A percentile compares a stretch with the other conserved stretches of the same genome.
These are phyloP conservation scores for Chloris gayana DNA, from an alignment of 176 grass and related monocot species.

Conservation along the genomic window DNA sequence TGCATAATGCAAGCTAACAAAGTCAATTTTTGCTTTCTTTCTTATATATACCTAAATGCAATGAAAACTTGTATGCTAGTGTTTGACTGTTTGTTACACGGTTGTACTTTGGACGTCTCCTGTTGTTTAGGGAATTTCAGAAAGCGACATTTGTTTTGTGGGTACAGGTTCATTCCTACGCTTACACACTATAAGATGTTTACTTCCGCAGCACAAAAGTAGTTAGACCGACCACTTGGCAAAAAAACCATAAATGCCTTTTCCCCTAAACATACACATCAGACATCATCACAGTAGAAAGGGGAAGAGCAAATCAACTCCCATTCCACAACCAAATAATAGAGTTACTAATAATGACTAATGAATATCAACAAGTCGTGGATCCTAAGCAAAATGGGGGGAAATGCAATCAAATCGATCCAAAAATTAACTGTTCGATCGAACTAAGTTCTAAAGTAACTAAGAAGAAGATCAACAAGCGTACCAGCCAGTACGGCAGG, in stretches of 20 bases:
- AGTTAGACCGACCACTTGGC: conserved; percentile 16
- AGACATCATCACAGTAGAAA: not conserved
- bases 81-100: not conserved
- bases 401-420: not conserved
- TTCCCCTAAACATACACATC: not conserved
- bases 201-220: conserved; percentile 24
- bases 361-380: not conserved
- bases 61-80: conserved; percentile 12
- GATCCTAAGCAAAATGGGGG: not conserved
- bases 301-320: conserved; percentile 23
- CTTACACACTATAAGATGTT: not conserved
- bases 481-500: conserved; percentile 86
- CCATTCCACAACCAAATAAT: not conserved
- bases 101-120: not conserved
- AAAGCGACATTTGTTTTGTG: conserved; percentile 14
- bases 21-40: conserved; percentile 12
- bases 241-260: not conserved
- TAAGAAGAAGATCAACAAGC: not conserved
- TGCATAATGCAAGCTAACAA: not conserved
- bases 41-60: not conserved
- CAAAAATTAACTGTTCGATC: not conserved
- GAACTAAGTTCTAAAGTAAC: not conserved
- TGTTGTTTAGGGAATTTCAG: not conserved
- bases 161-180: not conserved
- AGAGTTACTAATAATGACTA: not conserved